A percentile compares a stretch with the other conserved stretches of the same genome.
These are phyloP conservation scores for Metschnikowia proteae DNA, from an alignment of 805 yeast genomes.

Conservation along the genomic window DNA sequence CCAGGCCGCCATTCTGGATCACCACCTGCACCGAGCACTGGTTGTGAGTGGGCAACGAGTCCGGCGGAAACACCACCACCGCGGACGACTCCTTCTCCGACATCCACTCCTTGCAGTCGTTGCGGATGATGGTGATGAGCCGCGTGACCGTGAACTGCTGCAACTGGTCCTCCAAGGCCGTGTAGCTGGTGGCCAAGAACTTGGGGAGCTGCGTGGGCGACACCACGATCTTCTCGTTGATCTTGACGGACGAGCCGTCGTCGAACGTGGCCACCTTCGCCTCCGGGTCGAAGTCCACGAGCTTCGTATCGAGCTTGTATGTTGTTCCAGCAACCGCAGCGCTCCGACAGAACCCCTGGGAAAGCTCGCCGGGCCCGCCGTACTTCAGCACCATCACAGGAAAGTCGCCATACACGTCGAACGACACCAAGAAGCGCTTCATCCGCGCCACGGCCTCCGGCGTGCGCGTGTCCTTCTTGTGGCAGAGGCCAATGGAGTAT, in stretches of 20 bases:
- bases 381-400: slow-evolving; percentile 89
- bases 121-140: slow-evolving; percentile 76
- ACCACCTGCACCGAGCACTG: slow-evolving; percentile 76
- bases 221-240: slow-evolving; percentile 74
- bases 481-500: slow-evolving; percentile 79
- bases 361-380: slow-evolving; percentile 93
- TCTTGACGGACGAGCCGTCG: slow-evolving; percentile 72
- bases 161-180: slow-evolving; percentile 41
- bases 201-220: slow-evolving; percentile 63
- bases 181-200: slow-evolving; percentile 39
- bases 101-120: slow-evolving; percentile 91
- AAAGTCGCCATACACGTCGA: slow-evolving; percentile 90
- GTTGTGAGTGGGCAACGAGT: slow-evolving; percentile 64
- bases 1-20: slow-evolving; percentile 83
- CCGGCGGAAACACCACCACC: slow-evolving; percentile 88
- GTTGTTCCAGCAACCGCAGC: slow-evolving; percentile 98
- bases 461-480: slow-evolving; percentile 56
- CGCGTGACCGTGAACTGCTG: slow-evolving; percentile 59
- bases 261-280: slow-evolving; percentile 64
- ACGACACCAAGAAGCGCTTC: slow-evolving; percentile 75
- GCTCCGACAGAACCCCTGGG: slow-evolving; percentile 95
- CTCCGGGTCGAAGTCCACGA: slow-evolving; percentile 61
- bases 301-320: slow-evolving; percentile 71
- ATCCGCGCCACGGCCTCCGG: slow-evolving; percentile 77
- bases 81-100: slow-evolving; percentile 79